A percentile compares a stretch with the other conserved stretches of the same genome.
Conservation (phyloP, 2,329 filamentous ascomycete species). For the Calonectria honghensis region DNA sequence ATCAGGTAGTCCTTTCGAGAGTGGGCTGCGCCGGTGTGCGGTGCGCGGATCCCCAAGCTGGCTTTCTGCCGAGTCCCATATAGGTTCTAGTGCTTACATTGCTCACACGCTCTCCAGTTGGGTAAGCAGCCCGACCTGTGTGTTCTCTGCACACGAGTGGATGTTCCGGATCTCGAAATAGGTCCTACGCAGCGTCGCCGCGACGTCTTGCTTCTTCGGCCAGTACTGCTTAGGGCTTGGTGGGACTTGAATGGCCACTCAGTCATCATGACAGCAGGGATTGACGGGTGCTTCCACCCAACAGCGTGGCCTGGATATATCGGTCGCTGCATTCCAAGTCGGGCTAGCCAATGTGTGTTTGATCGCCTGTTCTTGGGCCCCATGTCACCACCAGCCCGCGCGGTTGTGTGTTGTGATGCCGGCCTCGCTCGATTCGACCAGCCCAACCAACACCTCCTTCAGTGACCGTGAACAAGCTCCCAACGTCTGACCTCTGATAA, state of each 20-base stretch:
- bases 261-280: slow-evolving; percentile 24
- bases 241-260: slow-evolving; percentile 22
- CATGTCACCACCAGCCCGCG: slow-evolving; percentile 5
- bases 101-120: slow-evolving; percentile 26
- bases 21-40: slow-evolving; percentile 13
- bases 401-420: slow-evolving; percentile 18
- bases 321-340: slow-evolving; percentile 1
- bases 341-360: slow-evolving; percentile 25
- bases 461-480: slow-evolving; percentile 8
- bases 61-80: slow-evolving; percentile 18
- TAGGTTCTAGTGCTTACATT: slow-evolving; percentile 42
- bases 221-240: slow-evolving; percentile 30
- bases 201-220: slow-evolving; percentile 31
- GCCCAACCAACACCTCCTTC: not conserved
- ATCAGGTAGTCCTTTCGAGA: slow-evolving; percentile 20
- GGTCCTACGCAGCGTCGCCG: slow-evolving; percentile 20
- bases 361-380: slow-evolving; percentile 18
- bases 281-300: slow-evolving; percentile 18
- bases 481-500: slow-evolving; percentile 32
- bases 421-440: slow-evolving; percentile 9
- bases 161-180: slow-evolving; percentile 33
- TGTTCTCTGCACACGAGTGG: slow-evolving; percentile 35
- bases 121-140: slow-evolving; percentile 37
- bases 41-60: slow-evolving; percentile 25
- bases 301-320: slow-evolving; percentile 20